A percentile compares a stretch with the other conserved stretches of the same genome.
Conservation (phyloP, 768 basidiomycete genomes). For the Sistotremastrum niveocremeum region DNA sequence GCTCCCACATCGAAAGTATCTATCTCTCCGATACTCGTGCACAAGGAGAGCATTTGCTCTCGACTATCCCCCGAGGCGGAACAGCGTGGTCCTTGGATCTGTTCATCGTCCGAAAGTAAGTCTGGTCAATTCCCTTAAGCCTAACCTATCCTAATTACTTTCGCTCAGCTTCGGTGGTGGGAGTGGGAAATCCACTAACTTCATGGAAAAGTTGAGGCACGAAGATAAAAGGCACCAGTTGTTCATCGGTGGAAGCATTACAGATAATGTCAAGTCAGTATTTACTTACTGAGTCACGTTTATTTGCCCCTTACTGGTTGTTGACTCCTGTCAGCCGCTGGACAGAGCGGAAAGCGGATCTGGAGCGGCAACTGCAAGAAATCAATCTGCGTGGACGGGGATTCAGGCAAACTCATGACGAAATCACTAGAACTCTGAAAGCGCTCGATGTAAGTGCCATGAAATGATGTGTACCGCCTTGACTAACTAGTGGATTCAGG, state of each 20-base stretch:
- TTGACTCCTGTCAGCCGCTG: constrained; percentile 28
- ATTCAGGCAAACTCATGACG: constrained; percentile 17
- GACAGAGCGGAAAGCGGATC: constrained; percentile 24
- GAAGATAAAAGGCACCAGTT: constrained; percentile 30
- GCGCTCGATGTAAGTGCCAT: constrained; percentile 20
- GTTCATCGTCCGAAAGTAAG: constrained; percentile 40
- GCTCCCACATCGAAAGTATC: constrained; percentile 52
- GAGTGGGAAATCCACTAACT: constrained; percentile 23
- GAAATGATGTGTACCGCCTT: no score
- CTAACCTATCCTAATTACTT: neutral
- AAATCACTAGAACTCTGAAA: constrained; percentile 11
- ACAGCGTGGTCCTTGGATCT: constrained; percentile 49
- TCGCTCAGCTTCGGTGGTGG: constrained; percentile 53
- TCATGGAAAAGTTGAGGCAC: constrained; percentile 17
- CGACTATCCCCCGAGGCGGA: constrained; percentile 32
- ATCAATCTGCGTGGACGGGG: constrained; percentile 15
- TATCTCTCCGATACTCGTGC: constrained; percentile 51
- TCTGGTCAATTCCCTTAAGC: neutral
- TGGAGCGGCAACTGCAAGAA: constrained; percentile 19
- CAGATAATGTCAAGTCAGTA: constrained; percentile 33
- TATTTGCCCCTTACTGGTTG: neutral
- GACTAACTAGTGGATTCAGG: no score
- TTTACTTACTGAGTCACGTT: neutral
- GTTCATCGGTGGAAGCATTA: constrained; percentile 38
- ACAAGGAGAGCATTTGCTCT: constrained; percentile 45